Conservation (phyloP, 2,329 filamentous ascomycete genomes). For the Pezicula carpinea region DNA sequence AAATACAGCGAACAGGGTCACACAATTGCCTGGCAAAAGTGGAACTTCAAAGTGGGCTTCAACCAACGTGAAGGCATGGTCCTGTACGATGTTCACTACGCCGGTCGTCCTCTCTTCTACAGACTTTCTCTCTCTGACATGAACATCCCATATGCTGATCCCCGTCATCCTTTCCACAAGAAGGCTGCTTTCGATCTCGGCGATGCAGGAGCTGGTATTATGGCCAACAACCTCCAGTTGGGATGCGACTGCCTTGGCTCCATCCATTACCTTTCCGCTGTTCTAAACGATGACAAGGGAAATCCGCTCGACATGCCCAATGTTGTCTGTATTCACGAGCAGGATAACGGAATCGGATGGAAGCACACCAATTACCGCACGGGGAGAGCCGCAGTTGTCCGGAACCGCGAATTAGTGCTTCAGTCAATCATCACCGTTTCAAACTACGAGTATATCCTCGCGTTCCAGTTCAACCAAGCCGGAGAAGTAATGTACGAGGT, state of each 20-base stretch:
- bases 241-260: constrained; percentile 68
- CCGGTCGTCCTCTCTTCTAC: constrained; percentile 61
- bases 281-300: constrained; percentile 56
- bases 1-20: constrained; percentile 47
- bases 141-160: constrained; percentile 55
- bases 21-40: constrained; percentile 61
- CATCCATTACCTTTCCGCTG: constrained; percentile 61
- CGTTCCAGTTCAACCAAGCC: constrained; percentile 68
- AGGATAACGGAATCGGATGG: constrained; percentile 62
- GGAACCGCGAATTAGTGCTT: constrained; percentile 61
- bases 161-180: constrained; percentile 62
- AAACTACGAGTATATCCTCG: constrained; percentile 71
- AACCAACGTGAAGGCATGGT: constrained; percentile 63
- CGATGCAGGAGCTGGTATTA: constrained; percentile 60
- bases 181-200: constrained; percentile 69
- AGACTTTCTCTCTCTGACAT: constrained; percentile 63
- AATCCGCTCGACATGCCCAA: constrained; percentile 57
- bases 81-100: constrained; percentile 61
- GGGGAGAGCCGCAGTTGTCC: constrained; percentile 55
- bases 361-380: constrained; percentile 69
- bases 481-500: constrained; percentile 64
- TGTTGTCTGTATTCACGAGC: constrained; percentile 65
- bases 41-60: constrained; percentile 56
- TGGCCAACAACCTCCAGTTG: constrained; percentile 64
- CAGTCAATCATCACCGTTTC: constrained; percentile 68